Conservation (phyloP, 1,284 basidiomycete genomes). For the Cryptococcus sp. region DNA sequence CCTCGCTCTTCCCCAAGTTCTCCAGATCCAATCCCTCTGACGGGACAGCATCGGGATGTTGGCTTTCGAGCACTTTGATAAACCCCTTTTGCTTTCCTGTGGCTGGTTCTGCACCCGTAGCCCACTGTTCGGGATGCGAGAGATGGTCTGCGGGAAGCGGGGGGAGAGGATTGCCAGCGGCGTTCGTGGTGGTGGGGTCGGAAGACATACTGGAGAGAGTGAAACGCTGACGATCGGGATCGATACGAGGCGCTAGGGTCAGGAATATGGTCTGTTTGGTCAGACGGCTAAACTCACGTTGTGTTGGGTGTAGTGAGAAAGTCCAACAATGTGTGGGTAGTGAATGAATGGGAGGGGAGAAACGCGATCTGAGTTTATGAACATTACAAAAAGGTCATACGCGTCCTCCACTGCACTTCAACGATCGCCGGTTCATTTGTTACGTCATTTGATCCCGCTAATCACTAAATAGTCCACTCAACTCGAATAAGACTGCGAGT, state of each 20-base stretch:
- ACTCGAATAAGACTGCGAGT: not conserved
- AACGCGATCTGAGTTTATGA: not conserved
- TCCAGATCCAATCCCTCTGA: conserved; percentile 23
- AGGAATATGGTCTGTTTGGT: not conserved
- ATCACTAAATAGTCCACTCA: not conserved
- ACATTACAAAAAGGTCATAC: conserved; percentile 6
- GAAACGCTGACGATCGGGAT: not conserved
- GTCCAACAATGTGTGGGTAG: not conserved
- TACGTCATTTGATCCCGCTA: conserved; percentile 11
- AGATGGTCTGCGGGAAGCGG: conserved; percentile 37
- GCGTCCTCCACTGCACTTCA: conserved; percentile 2
- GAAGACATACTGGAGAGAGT: not conserved
- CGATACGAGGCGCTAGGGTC: not conserved
- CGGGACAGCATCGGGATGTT: conserved; percentile 25
- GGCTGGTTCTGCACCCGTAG: conserved; percentile 37
- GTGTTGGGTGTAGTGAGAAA: not conserved
- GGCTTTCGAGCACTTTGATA: conserved; percentile 31
- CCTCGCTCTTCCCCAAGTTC: conserved; percentile 31
- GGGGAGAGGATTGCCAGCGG: conserved; percentile 21
- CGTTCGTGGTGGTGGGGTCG: conserved; percentile 1
- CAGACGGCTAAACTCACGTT: not conserved
- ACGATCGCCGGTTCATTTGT: not conserved
- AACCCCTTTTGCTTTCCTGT: conserved; percentile 40
- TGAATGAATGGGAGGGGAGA: not conserved
- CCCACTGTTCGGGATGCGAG: conserved; percentile 42